Evolutionary conservation across 768 basidiomycete genomes (phyloP), one percentile per base, ranked within the genome.

Genomic region (Leccinum variicolor): DNA sequence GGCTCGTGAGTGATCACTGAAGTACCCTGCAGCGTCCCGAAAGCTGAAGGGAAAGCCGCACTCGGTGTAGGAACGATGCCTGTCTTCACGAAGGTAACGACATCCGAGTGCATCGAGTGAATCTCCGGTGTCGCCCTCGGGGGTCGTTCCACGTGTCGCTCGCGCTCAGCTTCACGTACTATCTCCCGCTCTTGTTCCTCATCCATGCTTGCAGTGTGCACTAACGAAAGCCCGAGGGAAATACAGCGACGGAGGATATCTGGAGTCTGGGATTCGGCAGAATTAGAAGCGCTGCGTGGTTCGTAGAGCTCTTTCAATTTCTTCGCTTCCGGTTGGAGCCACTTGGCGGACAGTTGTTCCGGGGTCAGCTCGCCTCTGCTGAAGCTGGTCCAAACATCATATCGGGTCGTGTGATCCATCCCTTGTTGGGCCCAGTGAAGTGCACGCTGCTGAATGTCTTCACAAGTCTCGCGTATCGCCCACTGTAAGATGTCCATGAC

Each of bases 121-220:
- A 13, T 6, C 13, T 25, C 7, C 15, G 46, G 46, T 17, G 14
- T 7, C 4, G 14, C 14, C 46, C 3, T 47, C 15, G 46, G 46
- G 23, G 23, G 46, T 15, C 46, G 46, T 25, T 47, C 46, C 13
- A 47, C 46, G 21, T 47, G 46, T 47, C 23, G 46, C 14, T 47
- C 46, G 23, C 46, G 46, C 23, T 47, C 46, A 23, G 46, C 23
- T 58, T 80, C 78, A 36, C 75, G 76, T 3, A 60, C 62, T 6
- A 80, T 68, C 55, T 81, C 78, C 33, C 78, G 66, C 60, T 81
- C 79, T 55, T 80, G 79, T 53, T 81, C 80, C 56, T 81, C 78
- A 29, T 74, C 74, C 60, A 77, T 60, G 29, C 54, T 62, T 11
- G 21, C 21, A 23, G 10, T 9, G 10, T 17, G 3, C 10, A 23